Evolutionary conservation across 2,329 filamentous ascomycete species (phyloP), one percentile per base, ranked within the genome.

Genomic region (Sporothrix globosa): DNA sequence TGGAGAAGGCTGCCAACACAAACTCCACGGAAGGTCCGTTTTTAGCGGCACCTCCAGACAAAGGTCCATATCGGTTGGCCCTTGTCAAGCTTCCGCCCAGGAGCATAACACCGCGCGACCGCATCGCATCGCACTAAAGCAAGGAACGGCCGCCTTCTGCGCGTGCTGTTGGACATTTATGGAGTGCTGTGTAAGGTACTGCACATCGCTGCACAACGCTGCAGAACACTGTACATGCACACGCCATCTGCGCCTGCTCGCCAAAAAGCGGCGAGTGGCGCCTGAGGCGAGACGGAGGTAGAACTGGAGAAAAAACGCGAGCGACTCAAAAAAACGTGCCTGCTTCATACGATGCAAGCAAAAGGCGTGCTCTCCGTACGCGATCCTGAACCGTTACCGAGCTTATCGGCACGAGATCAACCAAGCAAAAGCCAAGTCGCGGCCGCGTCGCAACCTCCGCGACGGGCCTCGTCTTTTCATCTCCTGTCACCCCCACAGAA

Each of bases 61-160:
- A 63, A 44, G 58, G 39, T 27, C 34, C 56, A 44, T 24, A 13
- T 44, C n/a, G 11, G 11, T 44, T 21, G 34, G 3, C 56, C 58
- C n/a, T 63, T 63, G 58, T 63, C 58, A 46, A 39, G 39, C 46
- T 46, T 63, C 58, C 39, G 44, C 44, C 39, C 58, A 63, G 39
- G 46, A 44, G 39, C 58, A 46, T 4, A 61, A 44, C 11, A 21
- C 11, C 27, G 34, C 30, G 30, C 34, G 34, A 9, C 14, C 10
- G 54, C 54, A 46, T 9, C 17, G 30, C 30, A 39, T 63, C 6
- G 21, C 39, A 63, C 58, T 63, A 46, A 63, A 63, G 58, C 39
- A 63, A 63, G 58, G 39, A 46, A 63, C 58, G 58, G 58, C 10
- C 56, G n/a, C 19, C 56, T 6, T 24, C 34, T 44, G n/a, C 21